Evolutionary conservation across 1,139 yeast genomes (phyloP), one percentile per base, ranked within the genome.

Genomic region (Chernovozyma sophiae-reginae): DNA sequence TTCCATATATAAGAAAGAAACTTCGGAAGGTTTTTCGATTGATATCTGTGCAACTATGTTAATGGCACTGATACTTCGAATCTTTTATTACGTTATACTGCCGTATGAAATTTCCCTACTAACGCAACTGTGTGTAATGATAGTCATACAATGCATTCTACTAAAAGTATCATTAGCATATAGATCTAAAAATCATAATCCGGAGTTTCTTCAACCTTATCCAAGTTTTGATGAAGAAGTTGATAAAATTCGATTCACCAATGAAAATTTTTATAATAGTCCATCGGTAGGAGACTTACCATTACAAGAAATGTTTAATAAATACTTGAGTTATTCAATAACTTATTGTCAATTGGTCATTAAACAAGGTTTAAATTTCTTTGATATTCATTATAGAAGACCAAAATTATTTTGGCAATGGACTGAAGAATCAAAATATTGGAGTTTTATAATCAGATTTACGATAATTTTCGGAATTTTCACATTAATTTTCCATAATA

Each of bases 31-130:
- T 22, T 87, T 87, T 54, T 81, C 94, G 6, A 68, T 87, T 17
- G 97, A 89, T 57, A 84, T 89, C 12, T 89, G 96, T 60, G 92
- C 90, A 13, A 86, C 95, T 10, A 87, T 89, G 96, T 58, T 89
- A 42, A 70, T 86, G 48, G 84, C 96, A 1, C 77, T 87, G 33
- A 76, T 81, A 4, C 61, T 87, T 31, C 70, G 95, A 44, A 79
- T 89, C 16, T 77, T 79, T 38, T 89, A 86, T 62, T 89, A 83
- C 61, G 60, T 81, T 43, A 80, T 87, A 36, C 74, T 81, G 31
- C 96, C 96, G 0, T 89, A 81, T 55, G 96, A 89, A 53, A 58
- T 75, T 14, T 76, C 95, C 3, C 59, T 89, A 27, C 65, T 87
- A 31, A 62, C 90, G 41, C 97, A 89, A 55, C 78, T 94, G 28